These are phyloP conservation scores for Echeveria elegans DNA, from an alignment of 164 flowering plant species.

Conservation along the genomic window DNA sequence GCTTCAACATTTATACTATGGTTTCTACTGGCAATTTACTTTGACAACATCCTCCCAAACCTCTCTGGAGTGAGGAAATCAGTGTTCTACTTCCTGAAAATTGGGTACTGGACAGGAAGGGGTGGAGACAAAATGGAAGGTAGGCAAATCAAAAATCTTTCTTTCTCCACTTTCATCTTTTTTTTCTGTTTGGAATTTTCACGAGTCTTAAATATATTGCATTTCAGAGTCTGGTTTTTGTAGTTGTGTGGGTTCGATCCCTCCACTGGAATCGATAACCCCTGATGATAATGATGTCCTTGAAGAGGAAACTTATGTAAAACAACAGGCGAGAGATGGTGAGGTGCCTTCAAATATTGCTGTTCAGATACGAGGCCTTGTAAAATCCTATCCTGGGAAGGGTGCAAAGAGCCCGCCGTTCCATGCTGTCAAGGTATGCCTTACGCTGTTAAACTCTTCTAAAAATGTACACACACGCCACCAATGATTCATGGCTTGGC, in stretches of 20 bases:
- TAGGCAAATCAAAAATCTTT: constrained; percentile 15
- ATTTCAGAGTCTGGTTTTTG: constrained; percentile 65
- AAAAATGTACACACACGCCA: background rate
- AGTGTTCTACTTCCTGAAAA: constrained; percentile 58
- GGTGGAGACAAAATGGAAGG: constrained; percentile 73
- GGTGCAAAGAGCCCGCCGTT: constrained; percentile 57
- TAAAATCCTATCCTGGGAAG: constrained; percentile 68
- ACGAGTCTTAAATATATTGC: background rate
- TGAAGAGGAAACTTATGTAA: constrained; percentile 71
- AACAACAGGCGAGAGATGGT: constrained; percentile 44
- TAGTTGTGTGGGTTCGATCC: constrained; percentile 48
- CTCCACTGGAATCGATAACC: constrained; percentile 33
- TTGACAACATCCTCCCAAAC: constrained; percentile 81
- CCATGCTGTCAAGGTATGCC: constrained; percentile 76
- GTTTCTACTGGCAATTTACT: constrained; percentile 83
- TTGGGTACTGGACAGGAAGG: constrained; percentile 86
- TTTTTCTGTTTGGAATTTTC: background rate
- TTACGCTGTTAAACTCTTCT: background rate
- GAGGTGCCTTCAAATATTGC: constrained; percentile 50
- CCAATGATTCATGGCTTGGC: background rate
- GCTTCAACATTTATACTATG: constrained; percentile 51
- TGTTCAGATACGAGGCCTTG: constrained; percentile 88
- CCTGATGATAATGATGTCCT: constrained; percentile 91
- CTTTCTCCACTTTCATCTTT: background rate
- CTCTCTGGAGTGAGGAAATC: constrained; percentile 80